A percentile compares a stretch with the other conserved stretches of the same genome.
Evolutionary conservation across 1,284 basidiomycete species (phyloP).

Genomic region (Rhodofomes roseus): DNA sequence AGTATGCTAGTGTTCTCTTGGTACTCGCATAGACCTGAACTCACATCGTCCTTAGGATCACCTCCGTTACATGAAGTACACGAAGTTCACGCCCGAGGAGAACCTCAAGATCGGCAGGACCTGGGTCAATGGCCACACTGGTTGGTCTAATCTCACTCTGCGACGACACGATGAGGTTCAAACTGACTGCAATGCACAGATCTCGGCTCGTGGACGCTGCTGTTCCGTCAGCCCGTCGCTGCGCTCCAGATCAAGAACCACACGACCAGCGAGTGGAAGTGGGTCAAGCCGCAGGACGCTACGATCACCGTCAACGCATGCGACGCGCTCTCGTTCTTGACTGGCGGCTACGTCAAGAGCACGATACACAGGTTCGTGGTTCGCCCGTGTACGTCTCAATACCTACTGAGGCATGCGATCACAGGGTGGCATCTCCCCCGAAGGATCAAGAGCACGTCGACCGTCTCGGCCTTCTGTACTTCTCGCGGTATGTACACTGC

Average conservation of each 20-base stretch:
- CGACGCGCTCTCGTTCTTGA: slow-evolving; percentile 48
- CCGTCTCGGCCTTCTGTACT: slow-evolving; percentile 50
- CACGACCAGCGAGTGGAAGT: slow-evolving; percentile 39
- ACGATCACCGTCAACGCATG: slow-evolving; percentile 50
- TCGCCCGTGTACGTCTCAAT: too few species aligned
- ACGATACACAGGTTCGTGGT: slow-evolving; percentile 43
- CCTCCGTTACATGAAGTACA: slow-evolving; percentile 55
- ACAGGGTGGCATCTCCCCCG: slow-evolving; percentile 45
- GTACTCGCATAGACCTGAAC: too few species aligned
- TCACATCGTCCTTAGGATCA: slow-evolving; percentile 32
- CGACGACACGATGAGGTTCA: slow-evolving; percentile 18
- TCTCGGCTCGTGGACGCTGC: slow-evolving; percentile 40
- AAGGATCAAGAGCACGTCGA: slow-evolving; percentile 51
- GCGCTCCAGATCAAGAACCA: slow-evolving; percentile 40
- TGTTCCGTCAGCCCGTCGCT: slow-evolving; percentile 44
- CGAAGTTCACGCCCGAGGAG: slow-evolving; percentile 42
- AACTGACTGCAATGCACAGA: slow-evolving; percentile 30
- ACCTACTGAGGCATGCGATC: background rate
- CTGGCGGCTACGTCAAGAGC: slow-evolving; percentile 48
- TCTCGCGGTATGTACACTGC: slow-evolving; percentile 34
- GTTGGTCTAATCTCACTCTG: slow-evolving; percentile 29
- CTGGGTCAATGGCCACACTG: slow-evolving; percentile 47
- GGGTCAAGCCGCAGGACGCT: slow-evolving; percentile 45
- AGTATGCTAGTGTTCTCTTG: slow-evolving; percentile 26
- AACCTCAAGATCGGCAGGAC: slow-evolving; percentile 36